Conservation (phyloP, 192 early-diverging fungal genomes). For the Coemansia sp. region DNA sequence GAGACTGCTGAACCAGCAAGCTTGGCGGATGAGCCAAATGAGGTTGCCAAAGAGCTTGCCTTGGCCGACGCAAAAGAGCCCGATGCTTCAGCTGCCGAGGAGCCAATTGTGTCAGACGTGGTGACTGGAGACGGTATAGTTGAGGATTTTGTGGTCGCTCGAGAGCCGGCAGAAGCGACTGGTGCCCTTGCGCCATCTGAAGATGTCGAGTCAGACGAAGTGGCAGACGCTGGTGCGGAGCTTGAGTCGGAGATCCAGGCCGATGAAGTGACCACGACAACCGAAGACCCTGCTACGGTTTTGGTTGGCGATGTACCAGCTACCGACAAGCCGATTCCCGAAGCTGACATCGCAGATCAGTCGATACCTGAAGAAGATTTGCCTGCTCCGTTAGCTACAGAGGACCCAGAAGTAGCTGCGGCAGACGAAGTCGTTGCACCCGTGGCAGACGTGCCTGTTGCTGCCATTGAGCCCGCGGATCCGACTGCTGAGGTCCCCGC, state of each 20-base stretch:
- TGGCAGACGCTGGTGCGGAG: too few relatives aligned
- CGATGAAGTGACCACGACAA: neutral
- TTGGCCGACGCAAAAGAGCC: neutral
- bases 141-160: neutral
- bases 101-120: neutral
- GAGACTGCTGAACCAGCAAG: too few relatives aligned
- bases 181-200: neutral
- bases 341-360: neutral
- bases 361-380: neutral
- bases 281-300: neutral
- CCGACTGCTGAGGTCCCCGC: too few relatives aligned
- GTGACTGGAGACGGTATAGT: neutral
- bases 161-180: neutral
- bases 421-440: too few relatives aligned
- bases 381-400: neutral
- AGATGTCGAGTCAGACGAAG: too few relatives aligned
- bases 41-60: neutral
- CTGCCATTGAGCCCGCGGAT: too few relatives aligned
- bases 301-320: neutral
- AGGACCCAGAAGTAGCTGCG: neutral
- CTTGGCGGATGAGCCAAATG: neutral
- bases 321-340: neutral
- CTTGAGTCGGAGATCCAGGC: too few relatives aligned
- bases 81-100: neutral
- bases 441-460: too few relatives aligned